Conservation (phyloP, 805 yeast genomes). For the Wickerhamiella australiensis region DNA sequence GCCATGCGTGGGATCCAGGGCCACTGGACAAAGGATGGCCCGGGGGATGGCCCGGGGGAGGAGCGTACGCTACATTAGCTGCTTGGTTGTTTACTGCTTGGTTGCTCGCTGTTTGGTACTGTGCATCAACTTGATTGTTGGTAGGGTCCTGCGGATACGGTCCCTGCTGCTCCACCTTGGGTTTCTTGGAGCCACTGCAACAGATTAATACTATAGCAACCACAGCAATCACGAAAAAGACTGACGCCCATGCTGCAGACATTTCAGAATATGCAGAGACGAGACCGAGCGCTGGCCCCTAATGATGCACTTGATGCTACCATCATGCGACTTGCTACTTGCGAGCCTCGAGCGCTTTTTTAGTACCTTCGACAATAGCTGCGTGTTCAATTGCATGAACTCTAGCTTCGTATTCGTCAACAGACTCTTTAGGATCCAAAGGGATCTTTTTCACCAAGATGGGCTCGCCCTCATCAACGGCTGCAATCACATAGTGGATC, state of each 20-base stretch:
- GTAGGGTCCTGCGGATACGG: neutral
- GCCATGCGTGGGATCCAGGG: no score
- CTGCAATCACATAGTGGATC: slow-evolving; percentile 94
- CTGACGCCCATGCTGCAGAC: neutral
- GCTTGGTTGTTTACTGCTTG: no score
- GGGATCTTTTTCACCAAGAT: slow-evolving; percentile 68
- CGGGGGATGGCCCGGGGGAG: no score
- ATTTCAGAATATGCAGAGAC: no score
- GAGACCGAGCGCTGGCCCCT: no score
- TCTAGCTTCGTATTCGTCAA: slow-evolving; percentile 68
- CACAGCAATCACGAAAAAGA: neutral
- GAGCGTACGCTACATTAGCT: no score
- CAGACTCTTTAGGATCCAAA: slow-evolving; percentile 55
- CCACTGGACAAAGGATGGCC: no score
- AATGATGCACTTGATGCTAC: neutral
- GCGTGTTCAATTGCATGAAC: slow-evolving; percentile 77
- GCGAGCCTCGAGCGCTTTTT: slow-evolving; percentile 33
- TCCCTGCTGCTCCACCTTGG: neutral
- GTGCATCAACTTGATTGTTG: neutral
- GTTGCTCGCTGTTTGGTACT: neutral
- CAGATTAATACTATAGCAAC: neutral
- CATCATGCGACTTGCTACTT: neutral
- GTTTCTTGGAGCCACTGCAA: neutral
- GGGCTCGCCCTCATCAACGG: slow-evolving; percentile 90
- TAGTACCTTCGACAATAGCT: slow-evolving; percentile 89